phyloP scores from a whole-genome alignment of 352 stramenopile genomes.

The Phytophthora rubi region DNA sequence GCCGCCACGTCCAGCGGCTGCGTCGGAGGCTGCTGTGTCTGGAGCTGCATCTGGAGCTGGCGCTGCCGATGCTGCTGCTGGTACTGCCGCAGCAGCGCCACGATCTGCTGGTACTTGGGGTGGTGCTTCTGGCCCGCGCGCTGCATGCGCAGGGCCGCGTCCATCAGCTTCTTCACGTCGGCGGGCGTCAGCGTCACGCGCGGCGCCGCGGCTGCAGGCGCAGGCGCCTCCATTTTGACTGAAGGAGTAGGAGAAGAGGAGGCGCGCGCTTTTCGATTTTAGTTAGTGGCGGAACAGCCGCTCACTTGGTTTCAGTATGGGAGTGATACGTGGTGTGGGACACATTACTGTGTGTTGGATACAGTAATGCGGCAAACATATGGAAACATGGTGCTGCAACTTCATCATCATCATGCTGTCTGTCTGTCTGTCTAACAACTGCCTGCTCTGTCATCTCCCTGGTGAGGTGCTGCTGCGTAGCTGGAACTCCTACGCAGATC shows the following conservation, averaged over 20 bases:
- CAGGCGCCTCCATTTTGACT: conserved; percentile 16
- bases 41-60: conserved; percentile 27
- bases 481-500: conserved; percentile 4
- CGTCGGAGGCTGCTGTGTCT: neutral
- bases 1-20: conserved; percentile 52
- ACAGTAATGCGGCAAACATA: conserved; percentile 26
- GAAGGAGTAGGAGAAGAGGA: neutral
- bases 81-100: conserved; percentile 77
- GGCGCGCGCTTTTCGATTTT: conserved; percentile 4
- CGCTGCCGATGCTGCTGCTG: conserved; percentile 55
- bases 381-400: conserved; percentile 21
- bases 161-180: conserved; percentile 87
- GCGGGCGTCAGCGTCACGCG: conserved; percentile 54
- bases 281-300: conserved; percentile 6
- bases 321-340: neutral
- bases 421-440: conserved; percentile 33
- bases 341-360: conserved; percentile 1
- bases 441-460: conserved; percentile 21
- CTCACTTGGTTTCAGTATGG: conserved; percentile 24
- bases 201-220: conserved; percentile 5
- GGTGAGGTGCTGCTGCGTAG: conserved; percentile 14
- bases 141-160: conserved; percentile 84
- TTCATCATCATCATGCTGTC: conserved; percentile 16
- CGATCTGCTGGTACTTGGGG: conserved; percentile 88
- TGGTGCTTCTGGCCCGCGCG: conserved; percentile 75